phyloP scores from a whole-genome alignment of 2,329 filamentous ascomycete genomes.

The Escovopsis sp. region DNA sequence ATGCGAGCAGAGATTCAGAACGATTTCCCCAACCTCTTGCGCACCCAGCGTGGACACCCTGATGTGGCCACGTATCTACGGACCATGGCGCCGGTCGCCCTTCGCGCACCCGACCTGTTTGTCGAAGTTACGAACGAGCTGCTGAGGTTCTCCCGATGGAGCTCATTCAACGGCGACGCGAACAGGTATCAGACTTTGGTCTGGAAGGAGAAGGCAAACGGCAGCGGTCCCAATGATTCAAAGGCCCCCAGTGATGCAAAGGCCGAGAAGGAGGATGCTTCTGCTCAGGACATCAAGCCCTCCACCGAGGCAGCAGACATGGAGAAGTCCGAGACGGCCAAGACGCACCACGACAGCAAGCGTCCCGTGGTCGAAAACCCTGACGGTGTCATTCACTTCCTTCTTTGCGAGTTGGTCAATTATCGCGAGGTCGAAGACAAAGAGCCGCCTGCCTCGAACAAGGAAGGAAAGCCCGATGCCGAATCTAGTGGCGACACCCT shows the following conservation, averaged over 20 bases:
- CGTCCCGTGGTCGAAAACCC: constrained; percentile 79
- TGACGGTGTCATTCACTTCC: constrained; percentile 88
- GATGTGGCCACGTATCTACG: constrained; percentile 65
- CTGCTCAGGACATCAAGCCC: constrained; percentile 36
- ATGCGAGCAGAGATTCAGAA: constrained; percentile 79
- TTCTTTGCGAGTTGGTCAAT: constrained; percentile 80
- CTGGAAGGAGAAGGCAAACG: constrained; percentile 24
- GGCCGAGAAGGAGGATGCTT: constrained; percentile 5
- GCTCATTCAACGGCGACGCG: constrained; percentile 20
- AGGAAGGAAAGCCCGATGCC: constrained; percentile 25
- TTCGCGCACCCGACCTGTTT: constrained; percentile 74
- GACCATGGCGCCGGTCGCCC: constrained; percentile 60
- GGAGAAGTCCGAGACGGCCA: constrained; percentile 49
- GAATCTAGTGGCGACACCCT: constrained; percentile 14
- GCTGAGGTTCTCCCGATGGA: constrained; percentile 56
- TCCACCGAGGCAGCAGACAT: constrained; percentile 46
- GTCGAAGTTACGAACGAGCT: constrained; percentile 78
- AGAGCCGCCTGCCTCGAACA: constrained; percentile 33
- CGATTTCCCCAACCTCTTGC: constrained; percentile 48
- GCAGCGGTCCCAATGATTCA: background rate
- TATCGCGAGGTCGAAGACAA: constrained; percentile 90
- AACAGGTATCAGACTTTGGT: constrained; percentile 21
- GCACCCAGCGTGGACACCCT: constrained; percentile 35
- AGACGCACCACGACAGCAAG: constrained; percentile 53
- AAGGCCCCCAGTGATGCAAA: constrained; percentile 4